Evolutionary conservation across 108 stramenopile genomes (phyloP), one percentile per base, ranked within the genome.

Genomic region (Skeletonema grethae): DNA sequence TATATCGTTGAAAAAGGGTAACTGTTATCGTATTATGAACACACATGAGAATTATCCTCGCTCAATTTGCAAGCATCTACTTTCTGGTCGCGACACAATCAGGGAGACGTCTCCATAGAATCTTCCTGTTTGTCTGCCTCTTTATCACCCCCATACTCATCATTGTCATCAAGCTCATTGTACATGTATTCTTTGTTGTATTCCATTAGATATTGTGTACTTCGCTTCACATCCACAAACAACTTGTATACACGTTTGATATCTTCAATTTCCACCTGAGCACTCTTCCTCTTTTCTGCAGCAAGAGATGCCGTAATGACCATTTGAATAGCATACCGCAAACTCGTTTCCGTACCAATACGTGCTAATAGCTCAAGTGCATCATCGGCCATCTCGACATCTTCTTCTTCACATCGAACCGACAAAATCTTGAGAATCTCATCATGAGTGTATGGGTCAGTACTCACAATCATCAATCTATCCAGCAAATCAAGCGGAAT

Each of bases 251-350:
- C 95, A 45, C 87, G 78, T 76, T 96, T 93, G 63, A 97, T 85
- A 74, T 98, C 96, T 22, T 80, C 74, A 55, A 96, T 73, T 41
- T 95, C 92, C 45, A 99, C 98, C 70, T 90, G 75, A 7, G 86
- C 75, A 30, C 90, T 90, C 62, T 98, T 98, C 58, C 93, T 72
- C 76, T 98, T 98, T 45, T 83, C 73, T 15, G 97, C 95, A 9
- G 84, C 80, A 63, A 99, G 82, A 46, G 84, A 92, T 4, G 97
- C 85, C 5, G 95, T 90, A 70, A 95, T 99, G 70, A 99, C 98
- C 96, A 98, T 95, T 58, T 99, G 98, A 67, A 99, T 98, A 18
- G 98, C 98, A 75, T 99, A 99, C 11, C 98, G 97, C 65, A 99
- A 86, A 53, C 90, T 94, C 1, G 99, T 98, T 90, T 98, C 98